Base-by-base conservation (phyloP, 2,329 filamentous ascomycete genomes). In the Rutstroemia sp. region DNA sequence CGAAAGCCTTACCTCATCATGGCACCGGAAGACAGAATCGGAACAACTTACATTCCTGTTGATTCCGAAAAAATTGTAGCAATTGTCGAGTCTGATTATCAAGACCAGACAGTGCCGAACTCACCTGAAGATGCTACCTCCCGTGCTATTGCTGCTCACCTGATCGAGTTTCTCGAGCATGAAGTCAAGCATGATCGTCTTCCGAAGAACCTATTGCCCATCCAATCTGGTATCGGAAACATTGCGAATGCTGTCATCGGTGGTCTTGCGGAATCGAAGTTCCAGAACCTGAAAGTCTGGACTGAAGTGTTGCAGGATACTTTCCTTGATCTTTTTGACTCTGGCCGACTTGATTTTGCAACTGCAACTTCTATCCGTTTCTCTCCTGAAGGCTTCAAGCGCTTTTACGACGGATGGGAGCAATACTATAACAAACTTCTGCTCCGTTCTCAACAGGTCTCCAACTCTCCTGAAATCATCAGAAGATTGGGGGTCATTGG, bases 181-280 rank as follows among this genome's bases (percentile, higher is more conserved):
- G 90, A 95, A 72, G 91, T 95, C 53, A 74, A 76, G 27, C 85
- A 86, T 62, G 90, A 86, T 61, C 85, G 90, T 41, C 80, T 95
- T 52, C 90, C 90, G 2, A 72, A 80, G 64, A 90, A 84, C 68
- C 81, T 95, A 1, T 78, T 94, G 1, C 90, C 90, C 2, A 79
- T 95, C 18, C 90, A 95, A 72, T 92, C 87, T 10, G 90, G 90
- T 46, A 95, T 95, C 64, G 90, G 91, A 62, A 95, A 95, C 76
- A 95, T 95, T 64, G 90, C 90, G 72, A 95, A 95, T 72, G 90
- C 90, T 39, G 91, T 95, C 61, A 84, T 95, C 58, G 90, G 90
- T 59, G 91, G 90, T 14, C 82, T 95, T 56, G 82, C 85, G 62
- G 82, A 87, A 59, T 88, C 88, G 63, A 86, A 92, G 71, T 95